Evolutionary conservation across 169 alveolate genomes (phyloP).

Genomic region (Eimeria acervulina): DNA sequence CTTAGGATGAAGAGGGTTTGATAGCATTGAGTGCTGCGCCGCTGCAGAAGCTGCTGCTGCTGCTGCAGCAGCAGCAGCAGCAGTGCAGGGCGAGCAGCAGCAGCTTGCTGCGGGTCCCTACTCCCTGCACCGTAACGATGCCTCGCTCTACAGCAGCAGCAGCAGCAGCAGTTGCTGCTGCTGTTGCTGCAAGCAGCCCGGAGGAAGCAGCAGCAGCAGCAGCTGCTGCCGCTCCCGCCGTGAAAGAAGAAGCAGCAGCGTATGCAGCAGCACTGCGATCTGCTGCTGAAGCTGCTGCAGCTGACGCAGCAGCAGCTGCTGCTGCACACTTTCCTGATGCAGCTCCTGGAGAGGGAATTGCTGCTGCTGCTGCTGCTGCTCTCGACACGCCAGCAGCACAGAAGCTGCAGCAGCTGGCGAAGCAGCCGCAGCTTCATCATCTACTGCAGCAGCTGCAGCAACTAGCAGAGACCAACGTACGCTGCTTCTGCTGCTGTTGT

Average conservation of each 20-base stretch:
- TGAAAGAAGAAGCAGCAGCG: not conserved
- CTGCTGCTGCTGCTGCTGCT: slow-evolving; percentile 69
- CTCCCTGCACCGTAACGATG: slow-evolving; percentile 13
- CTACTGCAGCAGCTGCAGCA: slow-evolving; percentile 66
- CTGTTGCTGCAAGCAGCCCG: not conserved
- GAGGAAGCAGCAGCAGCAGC: slow-evolving; percentile 65
- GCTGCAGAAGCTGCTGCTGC: slow-evolving; percentile 59
- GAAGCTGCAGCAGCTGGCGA: not conserved
- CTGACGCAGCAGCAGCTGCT: slow-evolving; percentile 14
- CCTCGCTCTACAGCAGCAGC: slow-evolving; percentile 50
- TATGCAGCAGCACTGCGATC: slow-evolving; percentile 4
- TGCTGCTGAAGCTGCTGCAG: too few species aligned
- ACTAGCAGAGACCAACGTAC: not conserved
- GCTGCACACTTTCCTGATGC: slow-evolving; percentile 1
- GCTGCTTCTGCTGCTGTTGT: slow-evolving; percentile 27
- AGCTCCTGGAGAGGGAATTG: not conserved
- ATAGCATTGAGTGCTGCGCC: slow-evolving; percentile 3
- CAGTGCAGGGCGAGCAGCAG: not conserved
- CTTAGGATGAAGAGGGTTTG: not conserved
- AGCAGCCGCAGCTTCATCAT: not conserved
- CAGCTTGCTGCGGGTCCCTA: slow-evolving; percentile 24
- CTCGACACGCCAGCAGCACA: slow-evolving; percentile 5
- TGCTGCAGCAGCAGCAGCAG: slow-evolving; percentile 59
- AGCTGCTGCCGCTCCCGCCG: slow-evolving; percentile 23
- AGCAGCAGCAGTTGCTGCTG: slow-evolving; percentile 66